Evolutionary conservation across 1,284 basidiomycete genomes (phyloP), one percentile per base, ranked within the genome.

Genomic region (Apiotrichum porosum): DNA sequence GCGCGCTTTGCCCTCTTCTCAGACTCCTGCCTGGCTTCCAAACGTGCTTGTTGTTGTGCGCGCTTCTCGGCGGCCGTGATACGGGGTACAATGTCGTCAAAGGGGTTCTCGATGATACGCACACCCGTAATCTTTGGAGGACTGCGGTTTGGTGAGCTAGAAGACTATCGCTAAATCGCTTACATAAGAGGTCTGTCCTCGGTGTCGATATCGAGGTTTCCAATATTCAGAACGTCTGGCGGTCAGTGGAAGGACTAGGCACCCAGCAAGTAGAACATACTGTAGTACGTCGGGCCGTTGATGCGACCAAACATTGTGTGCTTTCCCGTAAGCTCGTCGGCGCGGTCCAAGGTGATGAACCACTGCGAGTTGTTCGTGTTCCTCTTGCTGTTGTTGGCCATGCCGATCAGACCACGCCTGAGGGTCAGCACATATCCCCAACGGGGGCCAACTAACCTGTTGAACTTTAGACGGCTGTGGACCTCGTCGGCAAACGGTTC

Each of bases 401-500:
- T 94, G 0, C 81, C 95, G 1, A 98, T 83, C 6, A 98, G 69
- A 0, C 94, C 95, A 50, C 94, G 84, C 56, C 72, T 94, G 82
- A 6, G 82, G 72, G 67, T 85, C 17, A 83, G 80, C 12, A 17
- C 19, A 3, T 6, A 13, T 9, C n/a, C 30, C 15, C 6, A 38
- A 36, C 2, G 19, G 2, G 10, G 15, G 8, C 6, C 13, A 21
- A 39, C 61, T 24, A 24, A 68, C 68, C 69, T 55, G 40, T 72
- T 72, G 54, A 73, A 75, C 44, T 75, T 74, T 44, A 98, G 75
- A 21, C 95, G 81, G 6, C 91, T 89, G 63, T 93, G 89, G n/a
- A 90, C 84, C 73, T 97, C 92, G 73, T 95, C 88, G 60, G 86
- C 83, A 60, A 97, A 95, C 0, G 86, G 86, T 60, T 93, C 87